Evolutionary conservation across 306 rosid species (phyloP), one percentile per base, ranked within the genome.

Genomic region (Luffa acutangula): DNA sequence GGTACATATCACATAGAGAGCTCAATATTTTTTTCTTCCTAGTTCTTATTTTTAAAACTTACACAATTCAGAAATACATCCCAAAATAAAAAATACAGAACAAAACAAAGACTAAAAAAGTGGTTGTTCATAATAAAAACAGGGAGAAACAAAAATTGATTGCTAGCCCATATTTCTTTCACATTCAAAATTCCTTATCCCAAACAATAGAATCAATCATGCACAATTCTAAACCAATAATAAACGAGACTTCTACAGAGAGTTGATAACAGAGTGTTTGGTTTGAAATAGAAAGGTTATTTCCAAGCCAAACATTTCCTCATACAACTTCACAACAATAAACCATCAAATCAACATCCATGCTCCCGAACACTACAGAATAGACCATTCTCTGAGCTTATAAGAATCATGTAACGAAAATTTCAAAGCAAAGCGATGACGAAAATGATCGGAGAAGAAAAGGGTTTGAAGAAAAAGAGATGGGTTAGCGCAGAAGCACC

Each of bases 401-500:
- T 0, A 53, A 17, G 2, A 48, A 48, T 48, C 52, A 48, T 48
- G 52, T 15, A 2, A 8, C 6, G 7, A 42, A 42, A 42, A 42
- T 0, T 6, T 48, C 15, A 3, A 48, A 48, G 20, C 0, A 53
- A 53, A 53, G 3, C 58, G 7, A 53, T 53, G 58, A 67, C 5
- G 49, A 20, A 2, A 20, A 67, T 17, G 18, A 4, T 20, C 75
- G 10, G 12, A 7, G 18, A 10, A 69, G 79, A 72, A 42, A 45
- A 48, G 49, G 42, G 48, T 52, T 34, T 42, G 34, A 71, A 43
- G 58, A 11, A 67, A 69, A 11, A n/a, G 7, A 9, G 10, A 39
- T 5, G 49, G 17, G 4, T 7, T 10, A 9, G n/a, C 9, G 7
- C 2, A 45, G 49, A 1, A 45, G 13, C 36, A 94, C 96, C 91